phyloP scores from a whole-genome alignment of 176 grass and related monocot species.

The Melocanna baccifera region DNA sequence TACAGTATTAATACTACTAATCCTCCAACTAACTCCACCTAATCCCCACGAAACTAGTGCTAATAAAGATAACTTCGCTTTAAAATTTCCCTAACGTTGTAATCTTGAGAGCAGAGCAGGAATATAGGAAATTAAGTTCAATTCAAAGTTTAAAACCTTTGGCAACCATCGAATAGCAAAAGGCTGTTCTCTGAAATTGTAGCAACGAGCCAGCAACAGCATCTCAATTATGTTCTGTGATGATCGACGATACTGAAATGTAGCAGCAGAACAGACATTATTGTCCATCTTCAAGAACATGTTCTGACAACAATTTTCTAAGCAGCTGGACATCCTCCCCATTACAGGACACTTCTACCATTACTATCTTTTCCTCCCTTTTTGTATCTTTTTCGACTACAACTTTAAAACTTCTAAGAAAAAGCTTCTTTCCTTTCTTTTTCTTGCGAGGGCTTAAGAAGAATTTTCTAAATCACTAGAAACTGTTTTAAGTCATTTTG shows the following conservation, averaged over 20 bases:
- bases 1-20: conserved; percentile 16
- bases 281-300: conserved; percentile 21
- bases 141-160: conserved; percentile 15
- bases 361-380: background rate
- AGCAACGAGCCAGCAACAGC: background rate
- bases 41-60: conserved; percentile 18
- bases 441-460: background rate
- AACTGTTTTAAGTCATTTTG: background rate
- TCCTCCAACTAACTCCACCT: conserved; percentile 31
- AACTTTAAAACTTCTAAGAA: background rate
- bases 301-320: conserved; percentile 14
- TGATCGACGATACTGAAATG: conserved; percentile 38
- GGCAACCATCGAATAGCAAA: background rate
- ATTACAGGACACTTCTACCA: background rate
- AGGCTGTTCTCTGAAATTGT: conserved; percentile 33
- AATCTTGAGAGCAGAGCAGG: conserved; percentile 5
- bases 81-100: background rate
- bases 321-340: conserved; percentile 10
- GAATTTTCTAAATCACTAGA: background rate
- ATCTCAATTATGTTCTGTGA: conserved; percentile 21
- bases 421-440: background rate
- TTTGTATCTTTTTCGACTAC: background rate
- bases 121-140: background rate
- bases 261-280: background rate
- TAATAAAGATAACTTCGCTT: background rate